Conservation (phyloP, 345 rosid species). For the Arabidopsis suecica region DNA sequence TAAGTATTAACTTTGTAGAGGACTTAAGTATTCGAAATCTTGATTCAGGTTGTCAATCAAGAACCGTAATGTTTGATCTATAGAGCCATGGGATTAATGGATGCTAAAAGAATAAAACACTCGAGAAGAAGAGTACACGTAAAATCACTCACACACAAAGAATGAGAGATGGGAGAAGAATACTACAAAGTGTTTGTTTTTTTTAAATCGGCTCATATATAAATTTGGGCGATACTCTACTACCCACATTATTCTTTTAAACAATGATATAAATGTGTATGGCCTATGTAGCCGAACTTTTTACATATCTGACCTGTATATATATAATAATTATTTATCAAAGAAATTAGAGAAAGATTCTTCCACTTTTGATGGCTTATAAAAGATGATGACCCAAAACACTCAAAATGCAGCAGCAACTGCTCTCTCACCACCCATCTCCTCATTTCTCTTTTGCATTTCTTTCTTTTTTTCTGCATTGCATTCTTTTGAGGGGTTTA, state of each 20-base stretch:
- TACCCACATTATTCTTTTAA: not conserved
- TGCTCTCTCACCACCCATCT: constrained; percentile 33
- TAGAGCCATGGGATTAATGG: constrained; percentile 7
- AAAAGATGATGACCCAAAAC: constrained; percentile 28
- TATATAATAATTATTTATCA: not conserved
- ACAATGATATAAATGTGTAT: not conserved
- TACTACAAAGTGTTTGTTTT: no score
- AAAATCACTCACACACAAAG: constrained; percentile 23
- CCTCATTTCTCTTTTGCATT: constrained; percentile 7
- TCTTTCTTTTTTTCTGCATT: constrained; percentile 23
- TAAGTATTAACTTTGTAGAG: not conserved
- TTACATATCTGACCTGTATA: constrained; percentile 31
- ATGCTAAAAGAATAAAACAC: constrained; percentile 12
- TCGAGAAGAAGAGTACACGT: constrained; percentile 8
- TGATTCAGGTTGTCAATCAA: not conserved
- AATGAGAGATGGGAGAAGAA: constrained; percentile 13
- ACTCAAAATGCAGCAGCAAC: constrained; percentile 49
- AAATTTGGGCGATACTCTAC: not conserved
- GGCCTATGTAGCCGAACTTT: constrained; percentile 16
- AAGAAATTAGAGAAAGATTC: constrained; percentile 32
- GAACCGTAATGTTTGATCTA: constrained; percentile 13
- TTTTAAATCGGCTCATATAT: not conserved
- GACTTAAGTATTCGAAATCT: not conserved
- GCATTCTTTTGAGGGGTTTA: not conserved
- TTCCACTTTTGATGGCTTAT: constrained; percentile 46